Percentiles rank a stretch among this genome's conserved stretches.
Conservation (phyloP, 106 monocot genomes). For the Amphibolis antarctica region DNA sequence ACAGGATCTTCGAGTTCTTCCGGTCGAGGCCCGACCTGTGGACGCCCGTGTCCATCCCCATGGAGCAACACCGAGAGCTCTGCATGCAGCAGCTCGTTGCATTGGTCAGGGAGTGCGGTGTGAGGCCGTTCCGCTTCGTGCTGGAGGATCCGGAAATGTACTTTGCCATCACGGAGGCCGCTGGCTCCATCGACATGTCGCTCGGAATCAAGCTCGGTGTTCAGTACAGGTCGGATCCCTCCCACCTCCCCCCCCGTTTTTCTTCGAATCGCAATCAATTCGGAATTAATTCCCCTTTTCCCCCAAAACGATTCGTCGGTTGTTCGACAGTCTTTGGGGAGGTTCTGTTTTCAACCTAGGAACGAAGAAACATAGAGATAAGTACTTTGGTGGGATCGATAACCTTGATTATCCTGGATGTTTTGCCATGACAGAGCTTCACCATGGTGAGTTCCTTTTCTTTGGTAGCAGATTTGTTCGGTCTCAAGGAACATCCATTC, state of each 20-base stretch:
- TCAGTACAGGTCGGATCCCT: constrained; percentile 52
- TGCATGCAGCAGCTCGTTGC: constrained; percentile 75
- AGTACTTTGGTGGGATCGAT: constrained; percentile 82
- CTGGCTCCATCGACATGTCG: constrained; percentile 72
- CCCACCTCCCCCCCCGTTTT: no score
- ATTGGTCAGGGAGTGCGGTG: constrained; percentile 65
- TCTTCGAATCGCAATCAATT: no score
- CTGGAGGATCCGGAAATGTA: constrained; percentile 56
- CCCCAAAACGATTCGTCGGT: no score
- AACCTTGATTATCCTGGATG: constrained; percentile 86
- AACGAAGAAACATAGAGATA: constrained; percentile 82
- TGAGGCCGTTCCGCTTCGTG: constrained; percentile 50
- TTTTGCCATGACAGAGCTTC: constrained; percentile 99
- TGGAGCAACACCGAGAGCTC: constrained; percentile 70
- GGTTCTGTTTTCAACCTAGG: constrained; percentile 89
- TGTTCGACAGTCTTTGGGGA: constrained; percentile 76
- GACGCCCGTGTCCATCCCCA: constrained; percentile 81
- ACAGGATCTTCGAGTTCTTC: constrained; percentile 59
- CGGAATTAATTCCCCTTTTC: no score
- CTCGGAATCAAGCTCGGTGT: constrained; percentile 89
- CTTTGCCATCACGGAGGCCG: constrained; percentile 63
- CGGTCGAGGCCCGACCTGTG: constrained; percentile 54
- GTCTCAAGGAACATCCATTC: background rate
- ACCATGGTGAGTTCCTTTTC: constrained; percentile 57
- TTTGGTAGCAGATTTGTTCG: no score